Evolutionary conservation across 306 rosid species (phyloP).

Genomic region (Castanospermum australe): DNA sequence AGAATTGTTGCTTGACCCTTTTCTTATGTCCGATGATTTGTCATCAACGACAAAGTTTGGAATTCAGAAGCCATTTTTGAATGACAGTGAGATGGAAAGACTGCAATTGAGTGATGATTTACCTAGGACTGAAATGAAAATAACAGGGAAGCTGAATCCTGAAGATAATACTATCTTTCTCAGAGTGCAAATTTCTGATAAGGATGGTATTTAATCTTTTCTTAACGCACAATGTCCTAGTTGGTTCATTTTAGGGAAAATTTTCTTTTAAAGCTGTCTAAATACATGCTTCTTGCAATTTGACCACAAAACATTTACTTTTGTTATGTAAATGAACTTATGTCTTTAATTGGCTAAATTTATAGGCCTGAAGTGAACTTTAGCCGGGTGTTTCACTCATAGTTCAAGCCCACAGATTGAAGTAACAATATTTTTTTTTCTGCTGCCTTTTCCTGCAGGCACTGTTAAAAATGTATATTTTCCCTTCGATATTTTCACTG

Average conservation of each 20-base stretch:
- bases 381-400: not conserved
- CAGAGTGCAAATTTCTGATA: conserved; percentile 77
- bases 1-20: conserved; percentile 73
- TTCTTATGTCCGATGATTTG: conserved; percentile 51
- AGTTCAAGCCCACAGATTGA: not conserved
- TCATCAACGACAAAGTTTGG: conserved; percentile 31
- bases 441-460: conserved; percentile 49
- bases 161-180: conserved; percentile 78
- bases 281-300: conserved; percentile 1
- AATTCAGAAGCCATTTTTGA: conserved; percentile 67
- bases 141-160: conserved; percentile 82
- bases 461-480: conserved; percentile 72
- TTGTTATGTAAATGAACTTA: not conserved
- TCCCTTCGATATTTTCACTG: conserved; percentile 74
- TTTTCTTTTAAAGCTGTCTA: not conserved
- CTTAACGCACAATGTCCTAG: not conserved
- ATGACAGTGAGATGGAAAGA: conserved; percentile 60
- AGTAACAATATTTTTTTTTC: conserved; percentile 3
- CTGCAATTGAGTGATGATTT: conserved; percentile 39
- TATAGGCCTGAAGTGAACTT: not conserved
- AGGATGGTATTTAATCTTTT: conserved; percentile 52
- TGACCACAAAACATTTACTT: not conserved
- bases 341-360: not conserved
- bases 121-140: conserved; percentile 70
- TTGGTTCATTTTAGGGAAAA: not conserved